Base-by-base conservation (phyloP, 106 monocot species). In the Ottelia alismoides region DNA sequence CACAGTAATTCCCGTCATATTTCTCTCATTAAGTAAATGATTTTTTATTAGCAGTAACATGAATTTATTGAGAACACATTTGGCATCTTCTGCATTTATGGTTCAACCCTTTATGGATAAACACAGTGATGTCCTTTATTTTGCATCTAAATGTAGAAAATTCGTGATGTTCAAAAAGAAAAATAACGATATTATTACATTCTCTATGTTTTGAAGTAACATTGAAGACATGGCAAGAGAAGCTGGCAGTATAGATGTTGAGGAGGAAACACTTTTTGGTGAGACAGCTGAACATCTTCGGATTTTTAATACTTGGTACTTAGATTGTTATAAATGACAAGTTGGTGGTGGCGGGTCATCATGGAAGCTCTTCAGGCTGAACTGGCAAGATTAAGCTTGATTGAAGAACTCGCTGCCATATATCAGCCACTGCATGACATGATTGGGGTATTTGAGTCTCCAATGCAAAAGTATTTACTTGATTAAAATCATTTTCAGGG, bases 151-250 rank as follows among this genome's bases (percentile, higher is more conserved):
- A n/a, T n/a, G n/a, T n/a, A n/a, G n/a, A n/a, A n/a, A n/a, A n/a
- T n/a, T n/a, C n/a, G n/a, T n/a, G n/a, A n/a, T n/a, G n/a, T n/a
- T n/a, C n/a, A n/a, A n/a, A n/a, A n/a, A 16, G 16, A 43, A 43
- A 43, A 43, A 43, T 43, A 43, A 43, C 16, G 40, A 6, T 43
- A 7, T 43, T 43, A 6, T 43, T 43, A 43, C 25, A 25, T 14
- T 57, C 35, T 20, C 21, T 11, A 63, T 64, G 43, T 53, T 2
- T 21, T 58, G 20, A 44, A 99, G 98, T 68, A 90, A 99, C 56
- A 83, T 99, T 58, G 98, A 99, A 67, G 98, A 90, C 56, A 79
- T 86, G 70, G 85, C 98, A 62, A 78, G 90, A 56, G 90, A 99
- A 30, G 78, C 75, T 62, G 98, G 85, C 19, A 90, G 90, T 76